Percentiles rank a stretch among this genome's conserved stretches.
These are phyloP conservation scores for Eucalyptus grandis DNA, from an alignment of 345 rosid genomes.

Conservation along the genomic window DNA sequence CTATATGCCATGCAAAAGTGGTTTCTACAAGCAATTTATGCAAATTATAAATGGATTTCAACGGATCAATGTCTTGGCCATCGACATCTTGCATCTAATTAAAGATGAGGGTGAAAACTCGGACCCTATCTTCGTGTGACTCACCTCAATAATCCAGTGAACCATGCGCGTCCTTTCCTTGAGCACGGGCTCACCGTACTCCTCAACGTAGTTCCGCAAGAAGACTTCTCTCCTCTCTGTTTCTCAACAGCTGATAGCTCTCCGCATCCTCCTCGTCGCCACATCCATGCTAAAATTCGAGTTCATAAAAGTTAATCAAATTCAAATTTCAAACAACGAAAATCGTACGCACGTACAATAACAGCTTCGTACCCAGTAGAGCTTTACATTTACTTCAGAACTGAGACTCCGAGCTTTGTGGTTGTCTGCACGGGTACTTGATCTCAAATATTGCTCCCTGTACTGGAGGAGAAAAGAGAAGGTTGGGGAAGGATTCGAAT, in stretches of 20 bases:
- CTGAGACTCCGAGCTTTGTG: neutral
- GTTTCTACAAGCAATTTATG: neutral
- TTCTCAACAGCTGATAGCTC: conserved; percentile 55
- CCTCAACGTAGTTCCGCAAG: conserved; percentile 49
- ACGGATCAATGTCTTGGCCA: neutral
- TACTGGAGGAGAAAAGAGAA: conserved; percentile 45
- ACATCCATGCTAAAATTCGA: conserved; percentile 18
- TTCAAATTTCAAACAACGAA: neutral
- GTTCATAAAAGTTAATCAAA: neutral
- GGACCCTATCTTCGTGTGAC: neutral
- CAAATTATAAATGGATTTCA: neutral
- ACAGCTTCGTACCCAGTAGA: neutral
- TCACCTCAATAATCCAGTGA: conserved; percentile 87
- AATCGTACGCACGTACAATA: neutral
- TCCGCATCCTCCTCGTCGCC: conserved; percentile 59
- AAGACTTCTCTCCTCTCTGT: conserved; percentile 47
- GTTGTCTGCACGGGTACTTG: conserved; percentile 6
- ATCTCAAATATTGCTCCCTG: conserved; percentile 51
- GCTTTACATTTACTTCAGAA: neutral
- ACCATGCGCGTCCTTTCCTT: conserved; percentile 59
- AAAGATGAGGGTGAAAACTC: neutral
- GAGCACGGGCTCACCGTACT: conserved; percentile 38
- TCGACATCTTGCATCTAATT: neutral
- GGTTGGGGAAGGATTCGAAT: conserved; percentile 48
- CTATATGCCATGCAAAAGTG: neutral